A percentile compares a stretch with the other conserved stretches of the same genome.
Evolutionary conservation across 352 stramenopile species (phyloP).

Genomic region (Phytophthora aleatoria): DNA sequence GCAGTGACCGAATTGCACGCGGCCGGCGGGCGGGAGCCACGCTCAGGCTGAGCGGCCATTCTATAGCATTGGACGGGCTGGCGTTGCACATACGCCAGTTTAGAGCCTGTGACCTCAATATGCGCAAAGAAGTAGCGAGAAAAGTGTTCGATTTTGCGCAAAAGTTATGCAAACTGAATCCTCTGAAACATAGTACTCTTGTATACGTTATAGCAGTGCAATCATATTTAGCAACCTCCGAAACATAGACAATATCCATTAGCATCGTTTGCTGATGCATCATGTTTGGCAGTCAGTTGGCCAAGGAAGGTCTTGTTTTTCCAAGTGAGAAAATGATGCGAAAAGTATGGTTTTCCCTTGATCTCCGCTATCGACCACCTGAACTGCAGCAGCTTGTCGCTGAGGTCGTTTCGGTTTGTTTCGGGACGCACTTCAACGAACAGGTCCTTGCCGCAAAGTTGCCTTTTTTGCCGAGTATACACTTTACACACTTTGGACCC

Average conservation of each 20-base stretch:
- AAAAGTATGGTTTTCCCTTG: slow-evolving; percentile 19
- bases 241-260: not conserved
- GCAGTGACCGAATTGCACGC: not conserved
- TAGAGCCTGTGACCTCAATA: slow-evolving; percentile 24
- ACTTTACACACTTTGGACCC: slow-evolving; percentile 25
- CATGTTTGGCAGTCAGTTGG: not conserved
- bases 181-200: not conserved
- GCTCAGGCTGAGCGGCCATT: slow-evolving; percentile 7
- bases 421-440: slow-evolving; percentile 9
- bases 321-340: slow-evolving; percentile 21
- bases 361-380: slow-evolving; percentile 12
- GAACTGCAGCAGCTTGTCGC: not conserved
- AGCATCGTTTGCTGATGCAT: not conserved
- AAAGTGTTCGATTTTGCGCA: slow-evolving; percentile 24
- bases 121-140: slow-evolving; percentile 21
- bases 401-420: not conserved
- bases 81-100: slow-evolving; percentile 15
- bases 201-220: slow-evolving; percentile 7
- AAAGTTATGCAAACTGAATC: slow-evolving; percentile 9
- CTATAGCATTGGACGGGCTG: slow-evolving; percentile 14
- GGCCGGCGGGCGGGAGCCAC: slow-evolving; percentile 9
- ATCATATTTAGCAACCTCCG: not conserved
- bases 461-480: slow-evolving; percentile 11
- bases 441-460: not conserved
- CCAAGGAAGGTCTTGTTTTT: not conserved